Evolutionary conservation across 179 eudicot genomes (phyloP).

Genomic region (Patellifolia procumbens): DNA sequence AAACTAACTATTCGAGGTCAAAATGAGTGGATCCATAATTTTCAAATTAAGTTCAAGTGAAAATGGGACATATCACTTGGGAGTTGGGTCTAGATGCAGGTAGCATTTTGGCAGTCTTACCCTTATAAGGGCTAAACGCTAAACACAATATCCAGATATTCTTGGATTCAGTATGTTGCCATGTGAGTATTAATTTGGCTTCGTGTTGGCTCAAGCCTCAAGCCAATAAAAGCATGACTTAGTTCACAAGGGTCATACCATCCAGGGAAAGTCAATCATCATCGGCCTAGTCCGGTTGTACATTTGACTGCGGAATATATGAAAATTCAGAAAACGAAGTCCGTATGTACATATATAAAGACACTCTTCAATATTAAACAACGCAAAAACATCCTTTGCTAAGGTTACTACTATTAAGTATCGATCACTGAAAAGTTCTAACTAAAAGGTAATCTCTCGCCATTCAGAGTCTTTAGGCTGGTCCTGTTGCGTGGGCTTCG

Average conservation of each 20-base stretch:
- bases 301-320: too few relatives aligned
- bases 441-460: background rate
- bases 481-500: background rate
- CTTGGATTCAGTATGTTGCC: background rate
- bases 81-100: background rate
- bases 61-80: too few relatives aligned
- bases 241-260: background rate
- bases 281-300: background rate
- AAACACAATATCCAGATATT: background rate
- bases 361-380: too few relatives aligned
- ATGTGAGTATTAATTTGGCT: background rate
- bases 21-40: background rate
- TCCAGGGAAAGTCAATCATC: background rate
- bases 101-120: background rate
- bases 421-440: background rate
- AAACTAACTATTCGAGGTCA: background rate
- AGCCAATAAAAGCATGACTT: background rate
- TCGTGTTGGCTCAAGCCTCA: background rate
- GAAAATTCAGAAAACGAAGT: background rate
- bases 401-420: too few relatives aligned
- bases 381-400: too few relatives aligned
- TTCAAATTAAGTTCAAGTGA: background rate
- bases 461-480: too few relatives aligned
- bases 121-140: background rate
- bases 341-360: too few relatives aligned